Percentiles rank a stretch among this genome's conserved stretches.
Evolutionary conservation across 2,329 filamentous ascomycete species (phyloP).

Genomic region (Thermothelomyces thermophilus): DNA sequence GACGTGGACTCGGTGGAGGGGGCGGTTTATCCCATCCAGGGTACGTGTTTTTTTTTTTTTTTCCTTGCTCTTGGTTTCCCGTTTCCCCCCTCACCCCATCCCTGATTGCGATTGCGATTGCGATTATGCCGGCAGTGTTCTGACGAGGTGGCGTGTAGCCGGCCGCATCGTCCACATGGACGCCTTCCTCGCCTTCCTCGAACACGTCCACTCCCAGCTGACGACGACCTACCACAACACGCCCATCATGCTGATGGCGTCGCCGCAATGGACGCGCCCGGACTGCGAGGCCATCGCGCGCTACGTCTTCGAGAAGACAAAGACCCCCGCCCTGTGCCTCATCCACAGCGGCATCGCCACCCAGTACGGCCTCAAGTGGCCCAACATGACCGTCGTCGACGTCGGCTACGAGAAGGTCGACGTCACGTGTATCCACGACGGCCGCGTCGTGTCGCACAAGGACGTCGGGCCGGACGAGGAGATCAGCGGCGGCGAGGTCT

Average conservation of each 20-base stretch:
- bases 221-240: conserved; percentile 95
- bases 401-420: conserved; percentile 91
- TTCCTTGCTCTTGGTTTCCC: neutral
- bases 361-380: conserved; percentile 70
- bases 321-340: conserved; percentile 83
- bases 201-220: conserved; percentile 83
- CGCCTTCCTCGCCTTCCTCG: conserved; percentile 87
- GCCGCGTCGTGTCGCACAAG: conserved; percentile 62
- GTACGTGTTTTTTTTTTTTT: conserved; percentile 31
- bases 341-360: conserved; percentile 85
- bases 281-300: conserved; percentile 84
- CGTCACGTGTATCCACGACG: conserved; percentile 83
- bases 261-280: conserved; percentile 82
- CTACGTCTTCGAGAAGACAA: conserved; percentile 96
- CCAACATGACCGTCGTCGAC: conserved; percentile 80
- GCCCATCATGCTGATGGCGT: conserved; percentile 81
- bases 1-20: conserved; percentile 82
- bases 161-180: conserved; percentile 86
- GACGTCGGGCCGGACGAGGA: conserved; percentile 48
- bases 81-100: too few relatives aligned
- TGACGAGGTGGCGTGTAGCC: conserved; percentile 34
- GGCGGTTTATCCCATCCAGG: conserved; percentile 77
- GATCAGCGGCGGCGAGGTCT: conserved; percentile 76
- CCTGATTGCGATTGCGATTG: neutral
- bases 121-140: neutral